Conservation (phyloP, 495 filamentous ascomycete genomes). For the Annulohypoxylon moriforme region DNA sequence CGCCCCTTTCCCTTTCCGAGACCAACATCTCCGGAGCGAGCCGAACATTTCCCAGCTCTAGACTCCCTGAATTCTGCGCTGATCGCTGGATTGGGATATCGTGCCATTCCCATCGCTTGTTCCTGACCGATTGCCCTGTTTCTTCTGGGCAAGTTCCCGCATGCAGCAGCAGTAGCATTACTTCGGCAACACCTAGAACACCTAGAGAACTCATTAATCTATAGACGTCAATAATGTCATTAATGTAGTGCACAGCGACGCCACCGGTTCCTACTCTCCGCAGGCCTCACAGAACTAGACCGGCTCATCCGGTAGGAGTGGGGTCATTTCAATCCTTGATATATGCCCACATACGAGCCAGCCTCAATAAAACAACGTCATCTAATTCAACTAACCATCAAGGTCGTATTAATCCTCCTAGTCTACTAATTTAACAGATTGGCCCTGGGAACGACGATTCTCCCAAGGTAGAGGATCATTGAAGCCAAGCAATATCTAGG, state of each 20-base stretch:
- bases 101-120: slow-evolving; percentile 20
- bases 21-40: slow-evolving; percentile 35
- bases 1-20: slow-evolving; percentile 5
- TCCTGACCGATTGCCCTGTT: slow-evolving; percentile 6
- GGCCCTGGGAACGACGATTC: neutral
- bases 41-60: slow-evolving; percentile 19
- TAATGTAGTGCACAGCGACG: neutral
- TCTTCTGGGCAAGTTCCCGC: neutral
- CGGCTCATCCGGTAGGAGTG: slow-evolving; percentile 20
- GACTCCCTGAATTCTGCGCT: slow-evolving; percentile 2
- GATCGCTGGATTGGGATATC: slow-evolving; percentile 20
- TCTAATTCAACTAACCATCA: slow-evolving; percentile 21
- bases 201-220: neutral
- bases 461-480: neutral
- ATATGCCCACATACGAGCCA: neutral
- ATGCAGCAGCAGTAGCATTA: slow-evolving; percentile 7
- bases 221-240: neutral
- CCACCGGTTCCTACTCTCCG: slow-evolving; percentile 2
- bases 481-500: neutral
- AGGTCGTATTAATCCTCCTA: slow-evolving; percentile 8
- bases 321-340: slow-evolving; percentile 13
- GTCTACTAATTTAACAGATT: neutral
- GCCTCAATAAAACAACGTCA: slow-evolving; percentile 26
- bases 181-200: slow-evolving; percentile 18
- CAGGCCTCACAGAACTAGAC: neutral